A percentile compares a stretch with the other conserved stretches of the same genome.
Evolutionary conservation across 495 filamentous ascomycete genomes (phyloP).

Genomic region (Hypomontagnella submonticulosa): DNA sequence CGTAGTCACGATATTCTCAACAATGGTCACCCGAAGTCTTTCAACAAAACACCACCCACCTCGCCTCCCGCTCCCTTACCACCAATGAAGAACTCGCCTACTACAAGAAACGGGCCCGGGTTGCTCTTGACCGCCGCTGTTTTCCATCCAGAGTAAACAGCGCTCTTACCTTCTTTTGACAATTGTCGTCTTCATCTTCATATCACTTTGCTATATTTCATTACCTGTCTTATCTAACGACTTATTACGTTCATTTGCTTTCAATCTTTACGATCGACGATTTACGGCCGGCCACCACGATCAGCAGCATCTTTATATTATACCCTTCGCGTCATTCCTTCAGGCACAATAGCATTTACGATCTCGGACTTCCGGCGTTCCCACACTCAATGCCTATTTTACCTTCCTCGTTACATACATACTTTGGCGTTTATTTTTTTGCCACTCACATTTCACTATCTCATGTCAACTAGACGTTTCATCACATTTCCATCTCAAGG

Average conservation of each 20-base stretch:
- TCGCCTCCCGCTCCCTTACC: conserved; percentile 45
- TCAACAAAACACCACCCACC: conserved; percentile 33
- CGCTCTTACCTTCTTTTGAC: neutral
- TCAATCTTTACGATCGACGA: conserved; percentile 45
- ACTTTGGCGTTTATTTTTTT: conserved; percentile 12
- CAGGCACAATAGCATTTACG: conserved; percentile 30
- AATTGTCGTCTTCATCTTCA: conserved; percentile 8
- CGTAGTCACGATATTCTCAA: conserved; percentile 56
- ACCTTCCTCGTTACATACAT: conserved; percentile 1
- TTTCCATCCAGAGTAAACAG: conserved; percentile 48
- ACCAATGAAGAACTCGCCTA: conserved; percentile 44
- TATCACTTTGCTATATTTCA: conserved; percentile 20
- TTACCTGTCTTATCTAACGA: conserved; percentile 23
- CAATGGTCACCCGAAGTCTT: conserved; percentile 38
- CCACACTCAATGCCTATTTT: conserved; percentile 13
- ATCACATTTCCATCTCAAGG: conserved; percentile 33
- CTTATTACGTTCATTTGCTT: conserved; percentile 32
- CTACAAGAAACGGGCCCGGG: conserved; percentile 35
- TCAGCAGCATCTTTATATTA: conserved; percentile 37
- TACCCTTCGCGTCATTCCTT: conserved; percentile 41
- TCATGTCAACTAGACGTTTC: conserved; percentile 25
- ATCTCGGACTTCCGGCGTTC: conserved; percentile 31
- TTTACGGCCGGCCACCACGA: conserved; percentile 48
- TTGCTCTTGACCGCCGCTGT: conserved; percentile 59
- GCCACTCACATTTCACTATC: conserved; percentile 5